A percentile compares a stretch with the other conserved stretches of the same genome.
These are phyloP conservation scores for Leptographium procerum DNA, from an alignment of 2,329 filamentous ascomycete species.

Conservation along the genomic window DNA sequence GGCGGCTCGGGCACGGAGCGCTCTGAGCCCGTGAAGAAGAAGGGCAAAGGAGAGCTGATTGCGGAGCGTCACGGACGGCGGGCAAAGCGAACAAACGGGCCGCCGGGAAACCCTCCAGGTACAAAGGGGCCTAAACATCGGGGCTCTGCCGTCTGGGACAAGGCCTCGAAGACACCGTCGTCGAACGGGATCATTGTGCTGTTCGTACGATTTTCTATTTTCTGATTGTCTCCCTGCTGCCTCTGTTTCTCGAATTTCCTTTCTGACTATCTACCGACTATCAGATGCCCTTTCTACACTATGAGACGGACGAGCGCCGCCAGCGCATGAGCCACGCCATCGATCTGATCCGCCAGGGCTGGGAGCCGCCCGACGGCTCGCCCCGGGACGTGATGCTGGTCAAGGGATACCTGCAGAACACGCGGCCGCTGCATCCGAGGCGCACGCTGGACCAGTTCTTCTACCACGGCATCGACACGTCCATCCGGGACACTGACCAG, in stretches of 20 bases:
- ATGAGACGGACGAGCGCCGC: conserved; percentile 45
- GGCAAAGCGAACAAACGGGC: conserved; percentile 20
- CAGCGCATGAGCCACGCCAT: conserved; percentile 45
- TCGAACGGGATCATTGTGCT: conserved; percentile 21
- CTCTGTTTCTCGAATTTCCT: conserved; percentile 1
- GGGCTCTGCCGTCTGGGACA: conserved; percentile 13
- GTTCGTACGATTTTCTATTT: conserved; percentile 19
- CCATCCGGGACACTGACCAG: conserved; percentile 48
- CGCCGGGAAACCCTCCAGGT: conserved; percentile 24
- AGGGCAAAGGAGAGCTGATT: conserved; percentile 23
- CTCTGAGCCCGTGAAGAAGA: conserved; percentile 20
- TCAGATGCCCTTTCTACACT: conserved; percentile 56
- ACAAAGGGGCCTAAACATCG: conserved; percentile 19
- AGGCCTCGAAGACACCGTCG: conserved; percentile 18
- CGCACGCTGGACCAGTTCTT: conserved; percentile 56
- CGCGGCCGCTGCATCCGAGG: conserved; percentile 43
- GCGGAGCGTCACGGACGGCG: conserved; percentile 24
- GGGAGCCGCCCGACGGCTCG: conserved; percentile 16
- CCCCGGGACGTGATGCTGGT: conserved; percentile 33
- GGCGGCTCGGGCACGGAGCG: conserved; percentile 13
- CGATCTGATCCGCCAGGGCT: conserved; percentile 19
- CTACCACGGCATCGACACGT: conserved; percentile 52
- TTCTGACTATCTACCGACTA: background rate
- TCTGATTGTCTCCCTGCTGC: too few relatives aligned
- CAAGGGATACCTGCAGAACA: conserved; percentile 32